Conservation (phyloP, 192 early-diverging fungal genomes). For the Paraglomus brasilianum region DNA sequence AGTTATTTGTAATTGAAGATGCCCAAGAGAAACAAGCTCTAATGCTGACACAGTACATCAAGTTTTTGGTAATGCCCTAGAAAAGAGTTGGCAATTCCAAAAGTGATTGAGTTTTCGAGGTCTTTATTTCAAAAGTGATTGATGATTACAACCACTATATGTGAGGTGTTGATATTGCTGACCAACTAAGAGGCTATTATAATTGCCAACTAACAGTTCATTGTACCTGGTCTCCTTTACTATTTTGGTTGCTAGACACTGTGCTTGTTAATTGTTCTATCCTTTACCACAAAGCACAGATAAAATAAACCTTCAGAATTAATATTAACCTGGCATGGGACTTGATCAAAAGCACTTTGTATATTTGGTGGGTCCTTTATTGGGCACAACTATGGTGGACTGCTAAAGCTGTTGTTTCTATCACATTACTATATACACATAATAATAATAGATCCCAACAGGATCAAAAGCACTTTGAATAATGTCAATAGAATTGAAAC, state of each 20-base stretch:
- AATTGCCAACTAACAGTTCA: constrained; percentile 1
- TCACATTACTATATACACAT: no score
- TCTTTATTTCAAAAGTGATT: constrained; percentile 23
- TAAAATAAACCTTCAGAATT: not conserved
- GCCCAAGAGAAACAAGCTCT: not conserved
- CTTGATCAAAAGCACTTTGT: not conserved
- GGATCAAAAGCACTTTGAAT: not conserved
- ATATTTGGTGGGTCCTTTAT: no score
- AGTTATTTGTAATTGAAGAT: not conserved
- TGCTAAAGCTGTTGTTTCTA: no score
- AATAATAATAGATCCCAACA: no score
- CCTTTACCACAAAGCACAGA: not conserved
- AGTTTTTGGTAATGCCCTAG: constrained; percentile 7
- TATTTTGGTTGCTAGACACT: constrained; percentile 22
- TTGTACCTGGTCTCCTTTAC: constrained; percentile 1
- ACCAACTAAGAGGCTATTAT: constrained; percentile 27
- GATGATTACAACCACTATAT: constrained; percentile 29
- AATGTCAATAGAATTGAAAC: not conserved
- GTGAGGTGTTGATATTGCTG: constrained; percentile 30
- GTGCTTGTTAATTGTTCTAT: not conserved
- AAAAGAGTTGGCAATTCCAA: constrained; percentile 1
- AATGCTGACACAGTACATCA: not conserved
- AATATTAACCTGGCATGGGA: not conserved
- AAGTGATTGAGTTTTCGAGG: constrained; percentile 25
- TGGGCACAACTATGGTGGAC: no score